phyloP scores from a whole-genome alignment of 129 eudicot genomes.

The carrot (Daucus carota) region DNA sequence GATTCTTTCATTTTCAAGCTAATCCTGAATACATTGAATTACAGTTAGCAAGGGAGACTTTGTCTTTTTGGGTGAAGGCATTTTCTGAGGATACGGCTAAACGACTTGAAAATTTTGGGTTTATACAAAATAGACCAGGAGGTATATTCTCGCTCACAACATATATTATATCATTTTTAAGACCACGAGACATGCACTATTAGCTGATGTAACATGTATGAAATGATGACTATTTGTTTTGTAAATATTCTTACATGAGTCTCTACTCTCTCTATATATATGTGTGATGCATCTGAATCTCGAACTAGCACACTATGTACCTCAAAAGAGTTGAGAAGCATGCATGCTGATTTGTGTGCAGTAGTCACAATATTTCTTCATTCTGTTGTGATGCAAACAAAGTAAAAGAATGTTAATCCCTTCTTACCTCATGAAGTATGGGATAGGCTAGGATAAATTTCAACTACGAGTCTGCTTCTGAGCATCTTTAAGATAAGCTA shows the following conservation, averaged over 20 bases:
- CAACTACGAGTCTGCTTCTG: background rate
- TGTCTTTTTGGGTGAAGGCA: constrained; percentile 99
- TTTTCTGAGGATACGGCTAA: constrained; percentile 96
- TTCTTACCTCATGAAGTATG: background rate
- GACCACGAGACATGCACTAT: background rate
- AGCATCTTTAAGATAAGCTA: background rate
- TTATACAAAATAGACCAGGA: constrained; percentile 97
- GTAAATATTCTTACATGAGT: background rate
- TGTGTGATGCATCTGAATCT: background rate
- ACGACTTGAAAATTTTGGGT: constrained; percentile 96
- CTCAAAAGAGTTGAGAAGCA: background rate
- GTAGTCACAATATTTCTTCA: background rate
- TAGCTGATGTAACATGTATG: constrained; percentile 1
- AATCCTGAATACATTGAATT: constrained; percentile 3
- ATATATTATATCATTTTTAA: background rate
- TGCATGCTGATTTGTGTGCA: background rate
- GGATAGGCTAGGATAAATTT: background rate
- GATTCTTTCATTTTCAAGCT: background rate
- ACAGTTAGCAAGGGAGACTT: constrained; percentile 92
- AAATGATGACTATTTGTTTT: background rate
- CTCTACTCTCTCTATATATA: background rate
- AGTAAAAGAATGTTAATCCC: background rate
- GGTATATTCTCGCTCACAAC: constrained; percentile 35
- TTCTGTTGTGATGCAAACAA: background rate
- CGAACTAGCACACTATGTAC: background rate